Evolutionary conservation across 1,284 basidiomycete genomes (phyloP).

Genomic region (Malassezia equina): DNA sequence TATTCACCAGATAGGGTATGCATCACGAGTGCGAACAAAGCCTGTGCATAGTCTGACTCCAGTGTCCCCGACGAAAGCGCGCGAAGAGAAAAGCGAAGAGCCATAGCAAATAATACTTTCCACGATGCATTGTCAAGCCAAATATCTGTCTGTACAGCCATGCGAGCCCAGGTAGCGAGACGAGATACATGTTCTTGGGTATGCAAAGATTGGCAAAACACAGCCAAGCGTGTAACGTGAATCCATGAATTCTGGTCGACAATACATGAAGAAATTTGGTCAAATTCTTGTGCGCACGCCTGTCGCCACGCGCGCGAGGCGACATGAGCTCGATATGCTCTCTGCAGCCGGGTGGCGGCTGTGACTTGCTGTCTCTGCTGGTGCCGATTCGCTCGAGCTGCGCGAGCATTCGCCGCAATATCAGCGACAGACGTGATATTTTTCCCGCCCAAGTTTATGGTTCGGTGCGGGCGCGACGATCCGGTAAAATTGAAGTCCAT

Average conservation of each 20-base stretch:
- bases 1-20: neutral
- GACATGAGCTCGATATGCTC: conserved; percentile 4
- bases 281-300: neutral
- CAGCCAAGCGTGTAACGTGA: conserved; percentile 3
- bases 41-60: neutral
- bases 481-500: conserved; percentile 21
- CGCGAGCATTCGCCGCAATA: conserved; percentile 8
- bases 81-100: neutral
- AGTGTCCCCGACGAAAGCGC: neutral
- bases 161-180: neutral
- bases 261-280: neutral
- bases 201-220: neutral
- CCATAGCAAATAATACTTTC: neutral
- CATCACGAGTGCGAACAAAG: neutral
- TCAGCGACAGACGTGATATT: neutral
- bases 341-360: conserved; percentile 15
- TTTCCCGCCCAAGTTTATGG: conserved; percentile 14
- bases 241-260: neutral
- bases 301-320: neutral
- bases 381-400: neutral
- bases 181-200: neutral
- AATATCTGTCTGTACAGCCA: neutral
- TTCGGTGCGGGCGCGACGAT: conserved; percentile 9
- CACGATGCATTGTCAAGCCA: neutral
- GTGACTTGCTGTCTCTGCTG: neutral